Evolutionary conservation across 768 basidiomycete genomes (phyloP), one percentile per base, ranked within the genome.

Genomic region (Tricholoma sp.): DNA sequence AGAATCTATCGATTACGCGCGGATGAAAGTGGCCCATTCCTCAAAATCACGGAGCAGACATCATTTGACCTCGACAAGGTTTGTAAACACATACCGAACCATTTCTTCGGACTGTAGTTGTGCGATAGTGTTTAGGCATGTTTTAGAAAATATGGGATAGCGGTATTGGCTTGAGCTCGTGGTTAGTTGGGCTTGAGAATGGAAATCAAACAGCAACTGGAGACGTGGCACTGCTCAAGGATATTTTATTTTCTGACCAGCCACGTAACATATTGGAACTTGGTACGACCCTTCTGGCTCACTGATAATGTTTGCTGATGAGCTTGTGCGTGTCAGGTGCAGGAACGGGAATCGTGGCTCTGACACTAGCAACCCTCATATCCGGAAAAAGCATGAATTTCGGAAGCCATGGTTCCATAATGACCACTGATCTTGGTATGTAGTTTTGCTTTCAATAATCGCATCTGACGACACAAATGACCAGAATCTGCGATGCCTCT

Each of bases 81-180:
- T 59, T 66, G 77, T 57, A 44, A 7, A 42, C 54, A 47, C 17
- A 29, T 13, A 8, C 18, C 28, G 24, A 34, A 7, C 18, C 33
- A 24, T 6, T 10, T 15, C 39, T 44, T 33, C 17, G n/a, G 6
- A 52, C 33, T 50, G 12, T 39, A 29, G 44, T 54, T 59, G 47
- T 61, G 61, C 65, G 56, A 70, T 62, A 60, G 59, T 61, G 54
- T 70, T 64, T 59, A 71, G 67, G 61, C 39, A 66, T 68, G 53
- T 63, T 33, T 49, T 73, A 96, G 94, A 96, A 96, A 92, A 81
- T 96, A 53, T 97, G 94, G 94, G 94, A 96, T 67, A 94, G 93
- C 42, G 94, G 94, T 2, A 78, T 96, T 48, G 93, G 90, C 6
- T 72, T 94, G 17, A 86, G 88, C 56, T 81, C 91, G 2, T 94